Base-by-base conservation (phyloP, 371 early-diverging fungal species). In the Mortierella polycephala region DNA sequence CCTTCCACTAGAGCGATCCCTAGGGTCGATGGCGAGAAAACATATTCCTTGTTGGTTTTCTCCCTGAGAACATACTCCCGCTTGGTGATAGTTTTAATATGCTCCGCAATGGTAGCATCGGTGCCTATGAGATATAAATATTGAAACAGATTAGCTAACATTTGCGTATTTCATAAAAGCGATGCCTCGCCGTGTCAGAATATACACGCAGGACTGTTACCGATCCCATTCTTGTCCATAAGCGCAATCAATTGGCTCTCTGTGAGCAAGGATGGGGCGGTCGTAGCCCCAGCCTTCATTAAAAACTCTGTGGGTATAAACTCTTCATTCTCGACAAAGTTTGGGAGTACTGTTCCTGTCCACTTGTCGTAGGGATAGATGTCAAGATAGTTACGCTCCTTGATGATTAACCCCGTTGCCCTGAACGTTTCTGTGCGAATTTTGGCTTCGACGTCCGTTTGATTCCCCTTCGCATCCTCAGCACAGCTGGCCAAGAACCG, bases 91-190 rank as follows among this genome's bases (percentile, higher is more conserved):
- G 93, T 99, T 69, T 98, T 95, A 71, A 99, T 99, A 67, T 99
- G 99, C 50, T 99, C 99, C 41, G 96, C 96, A 55, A 99, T 99
- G 0, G 99, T 99, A 0, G 99, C 99, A 83, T 99, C 99, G 5
- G 99, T 99, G 6, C 99, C 92, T 91, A 67, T 6, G 56, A 53
- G 37, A 41, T 30, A 49, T 41, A 40, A 40, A 52, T 30, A 52
- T 37, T 3, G 10, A 21, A 3, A 13, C 16, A 18, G 49, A 44
- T 69, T 30, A 46, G 41, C 5, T 47, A 4, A 30, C 30, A 30
- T 30, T 4, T 30, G 30, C 4, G 30, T 30, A 30, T 30, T 30
- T 30, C 30, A 1, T 2, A 30, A 30, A 30, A 30, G 30, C 30
- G 30, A 30, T 30, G 30, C 30, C 30, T 30, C 30, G 30, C 30